Conservation (phyloP, 140 eudicot species). For the Artemisia princeps region DNA sequence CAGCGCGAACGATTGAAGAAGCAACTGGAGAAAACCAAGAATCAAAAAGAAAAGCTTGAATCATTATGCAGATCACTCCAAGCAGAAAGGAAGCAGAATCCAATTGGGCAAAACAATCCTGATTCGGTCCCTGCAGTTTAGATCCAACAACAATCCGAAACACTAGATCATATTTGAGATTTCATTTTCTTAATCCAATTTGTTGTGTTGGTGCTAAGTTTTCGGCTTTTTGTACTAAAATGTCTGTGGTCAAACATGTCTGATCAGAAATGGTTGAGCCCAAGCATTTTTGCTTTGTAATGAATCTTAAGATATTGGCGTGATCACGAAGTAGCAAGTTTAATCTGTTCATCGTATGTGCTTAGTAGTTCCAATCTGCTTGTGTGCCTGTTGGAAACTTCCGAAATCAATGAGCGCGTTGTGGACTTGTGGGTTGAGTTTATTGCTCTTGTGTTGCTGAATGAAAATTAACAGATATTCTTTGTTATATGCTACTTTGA, state of each 20-base stretch:
- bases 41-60: slow-evolving; percentile 83
- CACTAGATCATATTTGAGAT: slow-evolving; percentile 1
- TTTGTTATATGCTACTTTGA: too few relatives aligned
- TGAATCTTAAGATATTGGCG: slow-evolving; percentile 12
- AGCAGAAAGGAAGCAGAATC: slow-evolving; percentile 75
- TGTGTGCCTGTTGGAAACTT: slow-evolving; percentile 4
- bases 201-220: slow-evolving; percentile 5
- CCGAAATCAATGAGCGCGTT: neutral
- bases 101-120: slow-evolving; percentile 29
- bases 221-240: slow-evolving; percentile 14
- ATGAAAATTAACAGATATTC: too few relatives aligned
- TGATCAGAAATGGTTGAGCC: slow-evolving; percentile 15
- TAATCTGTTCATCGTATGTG: neutral
- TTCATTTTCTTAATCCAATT: slow-evolving; percentile 13
- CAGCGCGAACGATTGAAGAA: slow-evolving; percentile 89
- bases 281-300: slow-evolving; percentile 19
- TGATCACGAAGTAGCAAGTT: neutral
- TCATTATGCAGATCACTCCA: slow-evolving; percentile 81
- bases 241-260: slow-evolving; percentile 12
- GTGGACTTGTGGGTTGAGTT: neutral
- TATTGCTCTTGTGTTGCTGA: neutral
- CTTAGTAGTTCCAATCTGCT: neutral
- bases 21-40: slow-evolving; percentile 74
- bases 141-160: neutral
- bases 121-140: slow-evolving; percentile 33